Evolutionary conservation across 768 basidiomycete genomes (phyloP).

Genomic region (Pisolithus albus): DNA sequence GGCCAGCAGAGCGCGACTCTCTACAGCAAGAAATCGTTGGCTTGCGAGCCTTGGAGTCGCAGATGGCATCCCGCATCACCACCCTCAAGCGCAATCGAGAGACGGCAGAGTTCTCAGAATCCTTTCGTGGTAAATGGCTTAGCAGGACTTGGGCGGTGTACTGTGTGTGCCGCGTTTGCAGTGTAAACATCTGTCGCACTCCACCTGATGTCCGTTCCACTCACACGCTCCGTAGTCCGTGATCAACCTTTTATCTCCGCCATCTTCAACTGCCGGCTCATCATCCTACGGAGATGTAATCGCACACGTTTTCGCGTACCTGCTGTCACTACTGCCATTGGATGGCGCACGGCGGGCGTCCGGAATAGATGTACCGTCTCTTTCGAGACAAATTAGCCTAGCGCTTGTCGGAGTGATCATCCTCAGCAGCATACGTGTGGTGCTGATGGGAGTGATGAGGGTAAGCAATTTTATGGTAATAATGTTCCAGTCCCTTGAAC

Average conservation of each 20-base stretch:
- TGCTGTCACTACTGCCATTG: conserved; percentile 34
- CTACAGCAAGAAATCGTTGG: conserved; percentile 55
- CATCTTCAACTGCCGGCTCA: conserved; percentile 30
- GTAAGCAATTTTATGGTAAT: conserved; percentile 26
- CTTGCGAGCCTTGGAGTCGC: conserved; percentile 57
- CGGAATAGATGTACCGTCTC: conserved; percentile 30
- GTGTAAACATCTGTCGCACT: conserved; percentile 36
- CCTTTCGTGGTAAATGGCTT: conserved; percentile 48
- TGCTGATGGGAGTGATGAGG: conserved; percentile 61
- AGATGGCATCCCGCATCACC: conserved; percentile 56
- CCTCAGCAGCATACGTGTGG: conserved; percentile 60
- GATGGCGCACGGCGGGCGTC: conserved; percentile 18
- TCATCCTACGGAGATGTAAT: conserved; percentile 37
- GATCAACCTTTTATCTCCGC: conserved; percentile 28
- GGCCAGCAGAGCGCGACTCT: conserved; percentile 28
- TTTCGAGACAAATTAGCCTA: conserved; percentile 55
- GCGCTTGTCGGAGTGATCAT: conserved; percentile 73
- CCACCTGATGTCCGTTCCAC: conserved; percentile 2
- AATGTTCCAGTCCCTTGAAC: neutral
- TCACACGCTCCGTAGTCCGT: conserved; percentile 23
- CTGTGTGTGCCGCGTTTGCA: conserved; percentile 55
- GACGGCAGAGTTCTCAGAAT: conserved; percentile 42
- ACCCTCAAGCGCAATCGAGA: conserved; percentile 43
- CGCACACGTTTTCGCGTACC: conserved; percentile 35
- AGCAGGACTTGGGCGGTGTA: conserved; percentile 58